These are phyloP conservation scores for Paracoccidioides brasiliensis DNA, from an alignment of 2,329 filamentous ascomycete species.

Conservation along the genomic window DNA sequence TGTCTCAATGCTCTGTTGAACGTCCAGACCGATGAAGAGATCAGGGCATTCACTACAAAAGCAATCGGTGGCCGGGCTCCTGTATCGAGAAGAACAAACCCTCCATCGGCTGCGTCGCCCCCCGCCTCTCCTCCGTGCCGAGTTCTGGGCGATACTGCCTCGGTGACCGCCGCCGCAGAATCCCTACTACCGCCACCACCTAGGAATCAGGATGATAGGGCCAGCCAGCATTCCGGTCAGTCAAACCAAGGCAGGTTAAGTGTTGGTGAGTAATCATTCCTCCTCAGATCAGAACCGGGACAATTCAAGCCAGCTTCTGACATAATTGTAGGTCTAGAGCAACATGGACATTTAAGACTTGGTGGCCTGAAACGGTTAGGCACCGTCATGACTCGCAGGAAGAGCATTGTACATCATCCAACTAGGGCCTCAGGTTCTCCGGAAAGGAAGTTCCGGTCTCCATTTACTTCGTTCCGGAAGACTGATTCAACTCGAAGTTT, in stretches of 20 bases:
- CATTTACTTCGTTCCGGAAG: slow-evolving; percentile 21
- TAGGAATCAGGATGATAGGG: slow-evolving; percentile 38
- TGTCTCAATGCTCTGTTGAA: slow-evolving; percentile 74
- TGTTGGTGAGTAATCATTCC: slow-evolving; percentile 21
- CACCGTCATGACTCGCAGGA: slow-evolving; percentile 36
- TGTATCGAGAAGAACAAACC: slow-evolving; percentile 10
- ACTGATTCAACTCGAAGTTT: slow-evolving; percentile 15
- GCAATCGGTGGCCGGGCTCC: slow-evolving; percentile 26
- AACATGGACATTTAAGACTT: slow-evolving; percentile 29
- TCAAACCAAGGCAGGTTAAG: slow-evolving; percentile 28
- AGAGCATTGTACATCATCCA: slow-evolving; percentile 29
- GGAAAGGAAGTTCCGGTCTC: slow-evolving; percentile 32
- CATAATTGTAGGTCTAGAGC: slow-evolving; percentile 21
- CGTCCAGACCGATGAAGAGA: slow-evolving; percentile 75
- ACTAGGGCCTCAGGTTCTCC: slow-evolving; percentile 17
- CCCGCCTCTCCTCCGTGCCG: slow-evolving; percentile 15
- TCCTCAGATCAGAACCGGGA: not conserved
- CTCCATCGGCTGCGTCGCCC: slow-evolving; percentile 13
- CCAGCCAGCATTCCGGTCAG: slow-evolving; percentile 41
- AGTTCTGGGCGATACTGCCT: slow-evolving; percentile 14
- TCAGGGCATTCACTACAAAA: slow-evolving; percentile 40
- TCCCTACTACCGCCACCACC: slow-evolving; percentile 30
- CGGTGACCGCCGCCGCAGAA: slow-evolving; percentile 12
- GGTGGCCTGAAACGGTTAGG: slow-evolving; percentile 35
- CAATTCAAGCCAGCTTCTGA: slow-evolving; percentile 5